A percentile compares a stretch with the other conserved stretches of the same genome.
Evolutionary conservation across 2,329 filamentous ascomycete species (phyloP).

Genomic region (Trichoderma guizhouense): DNA sequence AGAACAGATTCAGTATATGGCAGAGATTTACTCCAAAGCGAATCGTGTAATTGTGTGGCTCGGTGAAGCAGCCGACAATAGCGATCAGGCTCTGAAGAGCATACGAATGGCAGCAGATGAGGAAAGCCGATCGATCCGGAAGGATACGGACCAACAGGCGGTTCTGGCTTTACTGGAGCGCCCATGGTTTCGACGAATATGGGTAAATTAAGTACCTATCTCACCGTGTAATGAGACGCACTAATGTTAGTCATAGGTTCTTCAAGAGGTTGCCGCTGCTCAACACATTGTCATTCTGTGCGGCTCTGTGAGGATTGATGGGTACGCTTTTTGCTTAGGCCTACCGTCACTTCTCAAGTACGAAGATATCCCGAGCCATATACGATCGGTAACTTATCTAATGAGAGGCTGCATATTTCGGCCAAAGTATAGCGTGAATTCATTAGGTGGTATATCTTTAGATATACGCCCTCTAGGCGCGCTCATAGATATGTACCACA

Average conservation of each 20-base stretch:
- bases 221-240: accelerated
- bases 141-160: neutral
- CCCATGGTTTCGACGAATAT: constrained; percentile 12
- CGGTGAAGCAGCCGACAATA: neutral
- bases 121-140: neutral
- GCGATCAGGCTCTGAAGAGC: neutral
- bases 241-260: neutral
- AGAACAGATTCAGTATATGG: constrained; percentile 11
- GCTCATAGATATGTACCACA: constrained; percentile 15
- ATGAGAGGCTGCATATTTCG: constrained; percentile 12
- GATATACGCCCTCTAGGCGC: constrained; percentile 10
- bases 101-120: constrained; percentile 7
- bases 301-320: constrained; percentile 10
- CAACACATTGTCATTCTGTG: constrained; percentile 17
- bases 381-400: constrained; percentile 3
- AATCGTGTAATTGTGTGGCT: constrained; percentile 16
- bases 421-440: neutral
- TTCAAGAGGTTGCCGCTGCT: constrained; percentile 20
- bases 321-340: constrained; percentile 16
- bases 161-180: neutral
- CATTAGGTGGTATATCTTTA: constrained; percentile 23
- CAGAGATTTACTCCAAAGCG: constrained; percentile 16
- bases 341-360: neutral
- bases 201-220: neutral
- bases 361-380: neutral